A percentile compares a stretch with the other conserved stretches of the same genome.
Evolutionary conservation across 257 asterid species (phyloP).

Genomic region (Phtheirospermum japonicum): DNA sequence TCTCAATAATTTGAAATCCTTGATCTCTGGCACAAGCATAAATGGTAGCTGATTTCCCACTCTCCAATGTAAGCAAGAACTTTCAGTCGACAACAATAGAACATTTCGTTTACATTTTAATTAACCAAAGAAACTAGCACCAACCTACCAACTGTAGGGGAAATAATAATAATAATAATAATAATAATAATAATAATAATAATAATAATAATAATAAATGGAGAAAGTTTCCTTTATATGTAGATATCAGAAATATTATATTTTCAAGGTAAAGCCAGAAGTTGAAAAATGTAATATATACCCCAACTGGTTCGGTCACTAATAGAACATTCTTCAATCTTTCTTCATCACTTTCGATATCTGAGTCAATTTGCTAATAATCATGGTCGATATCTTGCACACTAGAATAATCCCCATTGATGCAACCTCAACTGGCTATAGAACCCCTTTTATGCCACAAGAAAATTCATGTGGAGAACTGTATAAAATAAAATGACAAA

Average conservation of each 20-base stretch:
- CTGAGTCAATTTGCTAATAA: constrained; percentile 56
- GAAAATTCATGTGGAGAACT: constrained; percentile 20
- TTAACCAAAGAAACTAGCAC: constrained; percentile 14
- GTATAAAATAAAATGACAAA: constrained; percentile 8
- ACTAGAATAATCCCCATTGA: constrained; percentile 31
- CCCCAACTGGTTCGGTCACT: constrained; percentile 99
- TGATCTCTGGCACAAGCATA: constrained; percentile 96
- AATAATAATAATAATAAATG: too few species aligned
- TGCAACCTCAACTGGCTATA: constrained; percentile 36
- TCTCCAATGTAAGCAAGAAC: constrained; percentile 44
- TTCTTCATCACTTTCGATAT: constrained; percentile 48
- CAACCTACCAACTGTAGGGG: background rate
- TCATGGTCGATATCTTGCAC: constrained; percentile 40
- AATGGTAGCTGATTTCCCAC: constrained; percentile 98
- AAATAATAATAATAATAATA: too few species aligned
- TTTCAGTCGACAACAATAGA: constrained; percentile 25
- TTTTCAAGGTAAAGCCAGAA: constrained; percentile 19
- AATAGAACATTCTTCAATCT: constrained; percentile 81
- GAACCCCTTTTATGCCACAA: constrained; percentile 75
- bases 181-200: too few species aligned
- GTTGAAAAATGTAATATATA: constrained; percentile 31
- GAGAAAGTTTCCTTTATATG: constrained; percentile 1
- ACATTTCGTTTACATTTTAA: background rate
- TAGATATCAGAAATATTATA: constrained; percentile 14
- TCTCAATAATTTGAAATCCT: constrained; percentile 96